Evolutionary conservation across 192 early-diverging fungal genomes (phyloP).

Genomic region (Phlyctochytrium bullatum): DNA sequence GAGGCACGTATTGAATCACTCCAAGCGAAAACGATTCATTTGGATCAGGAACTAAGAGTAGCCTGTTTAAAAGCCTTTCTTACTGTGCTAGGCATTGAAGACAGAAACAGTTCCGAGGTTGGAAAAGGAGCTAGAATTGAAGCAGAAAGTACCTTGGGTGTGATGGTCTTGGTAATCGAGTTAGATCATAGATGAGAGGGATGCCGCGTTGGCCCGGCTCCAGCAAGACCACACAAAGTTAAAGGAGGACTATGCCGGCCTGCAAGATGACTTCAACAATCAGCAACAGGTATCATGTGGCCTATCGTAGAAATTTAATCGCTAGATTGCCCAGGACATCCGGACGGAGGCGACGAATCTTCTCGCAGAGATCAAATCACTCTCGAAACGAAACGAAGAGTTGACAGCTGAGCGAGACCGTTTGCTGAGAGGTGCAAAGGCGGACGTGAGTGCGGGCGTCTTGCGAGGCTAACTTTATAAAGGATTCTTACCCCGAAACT

Average conservation of each 20-base stretch:
- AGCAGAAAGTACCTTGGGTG: slow-evolving; percentile 30
- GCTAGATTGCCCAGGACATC: slow-evolving; percentile 67
- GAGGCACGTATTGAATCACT: too few species aligned
- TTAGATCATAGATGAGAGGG: slow-evolving; percentile 21
- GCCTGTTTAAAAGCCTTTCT: too few species aligned
- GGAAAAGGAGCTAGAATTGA: too few species aligned
- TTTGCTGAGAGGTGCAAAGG: not conserved
- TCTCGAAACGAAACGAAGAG: slow-evolving; percentile 63
- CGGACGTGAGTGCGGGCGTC: not conserved
- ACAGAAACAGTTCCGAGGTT: too few species aligned
- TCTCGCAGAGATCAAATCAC: slow-evolving; percentile 62
- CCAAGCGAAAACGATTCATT: too few species aligned
- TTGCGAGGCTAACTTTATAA: too few species aligned
- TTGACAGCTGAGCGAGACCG: slow-evolving; percentile 39
- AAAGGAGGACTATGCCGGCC: slow-evolving; percentile 58
- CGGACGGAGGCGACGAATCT: slow-evolving; percentile 67
- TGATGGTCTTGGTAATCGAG: slow-evolving; percentile 30
- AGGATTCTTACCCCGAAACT: too few species aligned
- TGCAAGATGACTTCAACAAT: slow-evolving; percentile 70
- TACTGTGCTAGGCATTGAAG: too few species aligned
- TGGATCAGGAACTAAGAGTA: too few species aligned
- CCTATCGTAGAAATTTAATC: too few species aligned
- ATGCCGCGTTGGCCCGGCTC: slow-evolving; percentile 30
- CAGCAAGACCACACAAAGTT: slow-evolving; percentile 42
- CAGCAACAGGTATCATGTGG: slow-evolving; percentile 61